Evolutionary conservation across 768 basidiomycete species (phyloP).

Genomic region (Holtermanniella nyarrowii): DNA sequence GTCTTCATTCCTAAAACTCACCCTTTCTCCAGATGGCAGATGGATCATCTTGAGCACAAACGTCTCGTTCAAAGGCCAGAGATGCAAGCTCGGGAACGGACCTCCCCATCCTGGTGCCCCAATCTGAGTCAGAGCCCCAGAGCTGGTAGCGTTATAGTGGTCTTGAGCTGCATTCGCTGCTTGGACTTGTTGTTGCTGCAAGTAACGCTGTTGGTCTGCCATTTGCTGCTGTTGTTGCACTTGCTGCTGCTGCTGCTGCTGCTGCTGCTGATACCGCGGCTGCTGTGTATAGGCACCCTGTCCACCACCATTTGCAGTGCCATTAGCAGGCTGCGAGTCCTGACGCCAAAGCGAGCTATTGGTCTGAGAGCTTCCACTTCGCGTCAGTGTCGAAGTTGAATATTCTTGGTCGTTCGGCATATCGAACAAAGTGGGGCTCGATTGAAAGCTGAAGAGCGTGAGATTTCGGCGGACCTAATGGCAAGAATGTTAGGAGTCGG

Average conservation of each 20-base stretch:
- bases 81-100: constrained; percentile 45
- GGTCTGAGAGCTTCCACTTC: no score
- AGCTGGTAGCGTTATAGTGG: no score
- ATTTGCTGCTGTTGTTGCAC: not conserved
- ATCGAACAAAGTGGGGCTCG: not conserved
- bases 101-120: constrained; percentile 23
- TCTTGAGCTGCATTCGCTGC: no score
- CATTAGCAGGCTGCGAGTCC: not conserved
- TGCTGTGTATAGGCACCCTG: not conserved
- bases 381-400: not conserved
- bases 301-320: no score
- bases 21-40: constrained; percentile 29
- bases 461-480: no score
- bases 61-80: constrained; percentile 89
- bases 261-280: not conserved
- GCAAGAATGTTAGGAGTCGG: no score
- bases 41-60: constrained; percentile 86
- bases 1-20: constrained; percentile 2
- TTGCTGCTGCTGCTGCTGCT: constrained; percentile 1
- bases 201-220: not conserved
- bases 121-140: not conserved
- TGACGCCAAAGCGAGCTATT: not conserved
- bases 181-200: not conserved
- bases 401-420: not conserved
- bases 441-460: not conserved